Conservation (phyloP, 352 stramenopile species). For the Globisporangium camurandrum region DNA sequence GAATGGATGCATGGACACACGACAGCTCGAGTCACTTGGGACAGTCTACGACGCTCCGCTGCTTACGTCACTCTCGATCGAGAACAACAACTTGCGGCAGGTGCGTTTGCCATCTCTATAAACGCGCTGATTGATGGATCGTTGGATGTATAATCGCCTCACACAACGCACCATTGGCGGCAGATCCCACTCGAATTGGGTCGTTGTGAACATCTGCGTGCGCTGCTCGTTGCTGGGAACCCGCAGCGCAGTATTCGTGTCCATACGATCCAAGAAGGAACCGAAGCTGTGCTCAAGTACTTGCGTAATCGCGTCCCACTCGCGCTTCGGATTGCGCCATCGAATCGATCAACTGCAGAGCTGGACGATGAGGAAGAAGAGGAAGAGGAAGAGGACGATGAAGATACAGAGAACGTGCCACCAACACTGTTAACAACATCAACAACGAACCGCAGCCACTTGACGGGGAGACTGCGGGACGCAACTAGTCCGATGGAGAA, state of each 20-base stretch:
- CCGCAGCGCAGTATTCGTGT: conserved; percentile 64
- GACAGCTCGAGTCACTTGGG: conserved; percentile 52
- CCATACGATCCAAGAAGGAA: conserved; percentile 58
- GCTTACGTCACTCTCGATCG: conserved; percentile 65
- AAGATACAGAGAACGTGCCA: too few relatives aligned
- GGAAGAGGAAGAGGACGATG: too few relatives aligned
- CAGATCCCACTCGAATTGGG: conserved; percentile 66
- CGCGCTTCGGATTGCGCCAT: not conserved
- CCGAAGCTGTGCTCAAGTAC: conserved; percentile 68
- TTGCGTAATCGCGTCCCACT: conserved; percentile 39
- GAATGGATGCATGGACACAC: conserved; percentile 1
- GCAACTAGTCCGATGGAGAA: not conserved
- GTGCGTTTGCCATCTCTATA: too few relatives aligned
- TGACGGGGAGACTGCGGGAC: not conserved
- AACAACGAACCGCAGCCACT: too few relatives aligned
- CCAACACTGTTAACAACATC: too few relatives aligned
- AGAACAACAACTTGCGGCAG: conserved; percentile 80
- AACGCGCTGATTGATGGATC: too few relatives aligned
- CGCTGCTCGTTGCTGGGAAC: conserved; percentile 63
- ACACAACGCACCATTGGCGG: too few relatives aligned
- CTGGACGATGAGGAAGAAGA: conserved; percentile 22
- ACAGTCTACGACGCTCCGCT: conserved; percentile 45
- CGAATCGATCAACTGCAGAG: too few relatives aligned
- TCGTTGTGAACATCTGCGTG: conserved; percentile 42
- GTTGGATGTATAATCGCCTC: too few relatives aligned